phyloP scores from a whole-genome alignment of 495 filamentous ascomycete genomes.

The Daldinia vernicosa region DNA sequence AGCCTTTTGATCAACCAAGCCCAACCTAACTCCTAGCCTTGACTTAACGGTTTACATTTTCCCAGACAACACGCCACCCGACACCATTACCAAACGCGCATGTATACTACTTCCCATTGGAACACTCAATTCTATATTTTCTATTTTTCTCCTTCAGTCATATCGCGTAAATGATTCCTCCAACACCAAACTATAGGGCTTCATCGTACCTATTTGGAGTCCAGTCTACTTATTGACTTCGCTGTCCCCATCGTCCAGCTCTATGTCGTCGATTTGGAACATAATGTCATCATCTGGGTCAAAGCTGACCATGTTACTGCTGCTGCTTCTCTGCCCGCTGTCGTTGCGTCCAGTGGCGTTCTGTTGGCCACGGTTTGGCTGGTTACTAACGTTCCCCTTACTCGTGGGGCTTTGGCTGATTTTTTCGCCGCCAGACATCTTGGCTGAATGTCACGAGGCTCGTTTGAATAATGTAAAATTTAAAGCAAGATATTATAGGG shows the following conservation, averaged over 20 bases:
- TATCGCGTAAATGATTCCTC: not conserved
- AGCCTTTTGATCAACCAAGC: not conserved
- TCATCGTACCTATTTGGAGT: not conserved
- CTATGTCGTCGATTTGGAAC: slow-evolving; percentile 32
- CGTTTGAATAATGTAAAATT: not conserved
- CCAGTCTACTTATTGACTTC: slow-evolving; percentile 12
- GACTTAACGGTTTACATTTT: not conserved
- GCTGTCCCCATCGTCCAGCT: not conserved
- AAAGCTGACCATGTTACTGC: not conserved
- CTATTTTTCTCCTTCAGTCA: not conserved
- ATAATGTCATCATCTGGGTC: slow-evolving; percentile 22
- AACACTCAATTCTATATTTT: not conserved
- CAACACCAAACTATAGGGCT: not conserved
- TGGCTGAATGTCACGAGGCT: not conserved
- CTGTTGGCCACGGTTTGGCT: slow-evolving; percentile 7
- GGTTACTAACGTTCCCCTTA: slow-evolving; percentile 4
- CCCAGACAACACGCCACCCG: not conserved
- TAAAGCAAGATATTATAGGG: not conserved
- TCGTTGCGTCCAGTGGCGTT: slow-evolving; percentile 6
- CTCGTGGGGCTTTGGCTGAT: not conserved
- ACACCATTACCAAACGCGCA: not conserved
- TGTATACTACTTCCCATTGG: not conserved
- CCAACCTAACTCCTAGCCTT: not conserved
- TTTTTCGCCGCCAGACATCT: slow-evolving; percentile 22
- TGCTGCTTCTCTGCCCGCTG: not conserved